These are phyloP conservation scores for Hemileia vastatrix DNA, from an alignment of 1,284 basidiomycete genomes.

Conservation along the genomic window DNA sequence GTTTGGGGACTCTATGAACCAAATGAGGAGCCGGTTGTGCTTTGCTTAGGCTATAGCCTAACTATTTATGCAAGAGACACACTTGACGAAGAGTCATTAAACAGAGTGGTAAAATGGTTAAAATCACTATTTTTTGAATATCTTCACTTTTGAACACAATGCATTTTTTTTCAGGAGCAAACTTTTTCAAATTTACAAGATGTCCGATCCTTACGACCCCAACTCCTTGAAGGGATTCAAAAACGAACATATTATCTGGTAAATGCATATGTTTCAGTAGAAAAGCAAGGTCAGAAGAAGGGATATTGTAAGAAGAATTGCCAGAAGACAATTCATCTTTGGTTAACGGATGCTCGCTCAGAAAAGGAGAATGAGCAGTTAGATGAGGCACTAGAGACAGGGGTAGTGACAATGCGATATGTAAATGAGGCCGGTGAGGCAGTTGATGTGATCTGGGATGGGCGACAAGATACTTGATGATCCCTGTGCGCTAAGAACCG, in stretches of 20 bases:
- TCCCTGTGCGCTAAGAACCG: no score
- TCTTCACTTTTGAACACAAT: not conserved
- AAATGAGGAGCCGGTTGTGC: not conserved
- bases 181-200: no score
- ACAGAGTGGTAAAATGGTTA: not conserved
- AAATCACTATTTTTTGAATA: not conserved
- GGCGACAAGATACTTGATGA: not conserved
- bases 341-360: no score
- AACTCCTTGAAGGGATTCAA: not conserved
- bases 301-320: not conserved
- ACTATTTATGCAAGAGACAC: not conserved
- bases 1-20: not conserved
- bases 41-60: constrained; percentile 1
- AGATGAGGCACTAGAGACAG: no score
- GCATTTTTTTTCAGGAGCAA: not conserved
- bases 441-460: not conserved
- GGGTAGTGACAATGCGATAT: constrained; percentile 1
- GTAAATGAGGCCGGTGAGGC: not conserved
- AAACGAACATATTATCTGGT: not conserved
- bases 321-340: not conserved
- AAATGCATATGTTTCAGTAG: not conserved
- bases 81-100: not conserved
- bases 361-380: no score
- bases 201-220: not conserved
- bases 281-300: no score